A percentile compares a stretch with the other conserved stretches of the same genome.
These are phyloP conservation scores for Hibiscus mutabilis DNA, from an alignment of 345 rosid genomes.

Conservation along the genomic window DNA sequence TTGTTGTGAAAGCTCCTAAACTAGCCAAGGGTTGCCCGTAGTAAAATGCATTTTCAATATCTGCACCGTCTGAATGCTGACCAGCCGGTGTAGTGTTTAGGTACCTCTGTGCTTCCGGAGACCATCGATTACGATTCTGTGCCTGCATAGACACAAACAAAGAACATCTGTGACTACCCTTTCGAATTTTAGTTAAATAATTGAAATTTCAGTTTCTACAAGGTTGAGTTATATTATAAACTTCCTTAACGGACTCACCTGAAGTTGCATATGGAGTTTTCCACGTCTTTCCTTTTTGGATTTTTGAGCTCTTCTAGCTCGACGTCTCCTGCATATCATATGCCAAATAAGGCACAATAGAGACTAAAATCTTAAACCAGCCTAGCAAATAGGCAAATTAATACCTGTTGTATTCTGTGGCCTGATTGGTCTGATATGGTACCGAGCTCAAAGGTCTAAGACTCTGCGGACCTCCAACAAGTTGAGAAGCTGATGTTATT, in stretches of 20 bases:
- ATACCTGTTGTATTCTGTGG: background rate
- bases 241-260: constrained; percentile 13
- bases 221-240: background rate
- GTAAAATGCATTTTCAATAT: background rate
- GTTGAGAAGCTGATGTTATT: constrained; percentile 2
- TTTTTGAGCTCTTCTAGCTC: background rate
- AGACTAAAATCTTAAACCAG: background rate
- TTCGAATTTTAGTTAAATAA: background rate
- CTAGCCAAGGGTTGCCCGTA: background rate
- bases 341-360: constrained; percentile 4
- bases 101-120: constrained; percentile 10
- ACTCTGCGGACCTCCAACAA: background rate
- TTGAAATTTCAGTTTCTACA: too few species aligned
- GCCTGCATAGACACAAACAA: constrained; percentile 1
- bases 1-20: background rate
- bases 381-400: background rate
- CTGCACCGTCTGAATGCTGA: background rate
- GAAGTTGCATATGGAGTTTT: background rate
- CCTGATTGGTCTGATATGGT: background rate
- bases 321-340: background rate
- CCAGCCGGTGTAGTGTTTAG: background rate
- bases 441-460: background rate
- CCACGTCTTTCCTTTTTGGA: background rate
- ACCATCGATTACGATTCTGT: background rate
- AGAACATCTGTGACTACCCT: background rate